phyloP scores from a whole-genome alignment of 495 filamentous ascomycete species.

The Trichoderma reesei region DNA sequence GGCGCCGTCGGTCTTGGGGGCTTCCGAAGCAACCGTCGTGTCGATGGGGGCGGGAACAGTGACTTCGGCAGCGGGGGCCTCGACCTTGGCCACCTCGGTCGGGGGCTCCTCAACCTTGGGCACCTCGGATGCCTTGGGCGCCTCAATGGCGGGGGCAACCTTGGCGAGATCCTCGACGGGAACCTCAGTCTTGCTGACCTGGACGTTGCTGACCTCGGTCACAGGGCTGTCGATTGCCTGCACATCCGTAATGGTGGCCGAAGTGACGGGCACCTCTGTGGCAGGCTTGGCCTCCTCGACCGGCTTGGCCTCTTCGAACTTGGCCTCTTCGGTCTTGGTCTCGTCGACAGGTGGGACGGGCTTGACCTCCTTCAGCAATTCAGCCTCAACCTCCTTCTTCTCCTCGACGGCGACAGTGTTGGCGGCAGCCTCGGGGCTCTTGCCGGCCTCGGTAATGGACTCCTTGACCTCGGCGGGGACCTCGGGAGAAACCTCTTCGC shows the following conservation, averaged over 20 bases:
- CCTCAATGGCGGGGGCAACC: slow-evolving; percentile 11
- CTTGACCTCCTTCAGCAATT: slow-evolving; percentile 45
- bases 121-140: slow-evolving; percentile 16
- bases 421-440: slow-evolving; percentile 60
- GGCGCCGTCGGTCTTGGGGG: slow-evolving; percentile 16
- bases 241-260: slow-evolving; percentile 7
- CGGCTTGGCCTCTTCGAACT: slow-evolving; percentile 4
- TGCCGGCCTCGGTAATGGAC: slow-evolving; percentile 53
- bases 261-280: slow-evolving; percentile 8
- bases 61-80: slow-evolving; percentile 14
- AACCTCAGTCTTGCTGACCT: slow-evolving; percentile 12
- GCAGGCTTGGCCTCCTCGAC: background rate
- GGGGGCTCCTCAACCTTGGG: slow-evolving; percentile 19
- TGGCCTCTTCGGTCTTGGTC: slow-evolving; percentile 12
- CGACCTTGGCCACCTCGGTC: slow-evolving; percentile 14
- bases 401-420: slow-evolving; percentile 59
- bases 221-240: background rate
- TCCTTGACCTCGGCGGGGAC: slow-evolving; percentile 68
- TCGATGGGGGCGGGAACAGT: slow-evolving; percentile 13
- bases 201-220: background rate
- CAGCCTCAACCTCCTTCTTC: slow-evolving; percentile 65
- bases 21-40: slow-evolving; percentile 12
- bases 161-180: slow-evolving; percentile 18
- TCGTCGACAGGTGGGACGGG: slow-evolving; percentile 31
- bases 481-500: slow-evolving; percentile 34